Evolutionary conservation across 768 basidiomycete species (phyloP), one percentile per base, ranked within the genome.

Genomic region (Postia placenta): DNA sequence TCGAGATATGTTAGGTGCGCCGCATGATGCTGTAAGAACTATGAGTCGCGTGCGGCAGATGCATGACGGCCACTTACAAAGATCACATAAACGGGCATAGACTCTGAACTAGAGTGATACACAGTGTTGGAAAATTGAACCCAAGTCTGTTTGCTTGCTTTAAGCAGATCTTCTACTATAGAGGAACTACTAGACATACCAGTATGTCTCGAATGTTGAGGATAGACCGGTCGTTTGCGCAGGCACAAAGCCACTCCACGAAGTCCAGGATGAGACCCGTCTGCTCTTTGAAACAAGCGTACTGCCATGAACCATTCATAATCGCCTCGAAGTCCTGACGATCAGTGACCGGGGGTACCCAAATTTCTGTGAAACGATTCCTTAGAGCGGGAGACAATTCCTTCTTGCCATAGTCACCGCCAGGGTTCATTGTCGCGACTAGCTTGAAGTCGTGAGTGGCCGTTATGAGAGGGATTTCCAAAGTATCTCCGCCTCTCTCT

Each of bases 381-480:
- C 96, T 82, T 33, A 99, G 72, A 0, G 96, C 96, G 26, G 94
- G 95, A 1, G 96, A 98, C 2, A 99, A 72, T 62, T 99, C 96
- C 64, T 98, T 99, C 74, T 99, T 99, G 20, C 96, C 96, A 59
- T 94, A 98, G 61, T 99, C 96, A 12, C 96, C 96, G 17, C 96
- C 96, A 0, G 96, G 96, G 64, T 99, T 99, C 96, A 99, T 99
- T 2, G 96, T 98, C 2, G 96, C 92, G 0, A 97, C 73, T 30
- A 99, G 80, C 63, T 93, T 86, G 75, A 99, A 99, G 1, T 68
- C 69, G 3, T 75, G 68, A 5, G 69, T 63, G 6, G 92, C 94
- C 17, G 67, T 70, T 36, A 98, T 72, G 5, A 75, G 73, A 25
- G 85, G 79, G 53, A 85, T 74, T 26, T 83, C 83, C 11, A 79